A percentile compares a stretch with the other conserved stretches of the same genome.
phyloP scores from a whole-genome alignment of 2,329 filamentous ascomycete genomes.

The Penicillium griseofulvum region DNA sequence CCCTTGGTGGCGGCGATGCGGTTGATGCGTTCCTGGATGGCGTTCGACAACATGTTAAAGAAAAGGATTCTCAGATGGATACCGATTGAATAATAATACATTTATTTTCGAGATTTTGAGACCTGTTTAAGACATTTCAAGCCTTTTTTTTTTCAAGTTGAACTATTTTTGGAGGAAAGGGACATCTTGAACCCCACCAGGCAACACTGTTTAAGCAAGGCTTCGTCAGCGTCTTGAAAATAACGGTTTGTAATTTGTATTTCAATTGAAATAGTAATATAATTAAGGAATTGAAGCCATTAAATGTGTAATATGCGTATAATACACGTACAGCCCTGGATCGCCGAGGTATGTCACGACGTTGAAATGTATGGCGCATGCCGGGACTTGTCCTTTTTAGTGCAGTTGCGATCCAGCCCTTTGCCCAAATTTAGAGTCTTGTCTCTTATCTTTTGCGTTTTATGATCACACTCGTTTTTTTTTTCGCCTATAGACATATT shows the following conservation, averaged over 20 bases:
- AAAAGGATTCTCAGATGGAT: conserved; percentile 47
- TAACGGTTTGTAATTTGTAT: background rate
- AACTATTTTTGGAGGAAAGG: conserved; percentile 21
- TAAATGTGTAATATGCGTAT: background rate
- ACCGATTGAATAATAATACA: conserved; percentile 34
- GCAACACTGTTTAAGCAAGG: conserved; percentile 16
- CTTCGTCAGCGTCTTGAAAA: conserved; percentile 11
- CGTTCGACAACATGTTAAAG: conserved; percentile 74
- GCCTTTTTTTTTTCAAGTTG: conserved; percentile 3
- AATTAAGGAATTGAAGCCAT: background rate
- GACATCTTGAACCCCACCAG: conserved; percentile 14
- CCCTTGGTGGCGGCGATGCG: conserved; percentile 81
- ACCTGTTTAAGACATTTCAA: background rate
- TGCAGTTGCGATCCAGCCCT: conserved; percentile 19
- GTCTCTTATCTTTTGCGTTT: background rate
- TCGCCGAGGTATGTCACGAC: background rate
- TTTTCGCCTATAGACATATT: background rate
- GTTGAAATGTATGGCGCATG: conserved; percentile 3
- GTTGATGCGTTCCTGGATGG: conserved; percentile 90
- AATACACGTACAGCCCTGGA: background rate
- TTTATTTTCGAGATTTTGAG: background rate
- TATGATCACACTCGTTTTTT: background rate
- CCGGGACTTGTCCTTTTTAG: conserved; percentile 8
- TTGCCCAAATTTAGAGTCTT: conserved; percentile 3
- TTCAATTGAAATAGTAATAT: background rate